Percentiles rank a stretch among this genome's conserved stretches.
Evolutionary conservation across 2,329 filamentous ascomycete genomes (phyloP).

Genomic region (Botrytis porri): DNA sequence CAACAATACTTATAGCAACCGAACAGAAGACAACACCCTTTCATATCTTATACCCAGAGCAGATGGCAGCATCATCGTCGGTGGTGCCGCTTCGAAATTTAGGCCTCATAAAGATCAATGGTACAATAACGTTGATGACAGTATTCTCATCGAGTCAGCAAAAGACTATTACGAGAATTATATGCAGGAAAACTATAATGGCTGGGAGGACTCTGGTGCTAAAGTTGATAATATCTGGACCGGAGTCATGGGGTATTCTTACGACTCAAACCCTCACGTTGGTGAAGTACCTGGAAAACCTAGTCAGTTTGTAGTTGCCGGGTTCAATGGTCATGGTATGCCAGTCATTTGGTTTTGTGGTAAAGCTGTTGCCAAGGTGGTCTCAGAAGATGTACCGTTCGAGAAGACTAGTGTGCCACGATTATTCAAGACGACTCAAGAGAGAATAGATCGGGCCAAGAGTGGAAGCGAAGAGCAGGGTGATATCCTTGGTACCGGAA

Average conservation of each 20-base stretch:
- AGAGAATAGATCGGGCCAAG: constrained; percentile 16
- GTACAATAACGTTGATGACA: constrained; percentile 48
- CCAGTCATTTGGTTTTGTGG: constrained; percentile 38
- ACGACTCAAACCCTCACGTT: constrained; percentile 11
- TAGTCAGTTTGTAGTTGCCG: constrained; percentile 15
- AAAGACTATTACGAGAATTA: constrained; percentile 46
- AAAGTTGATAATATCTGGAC: constrained; percentile 36
- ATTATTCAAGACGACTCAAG: constrained; percentile 35
- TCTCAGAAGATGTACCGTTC: constrained; percentile 36
- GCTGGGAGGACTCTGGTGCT: constrained; percentile 47
- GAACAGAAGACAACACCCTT: constrained; percentile 18
- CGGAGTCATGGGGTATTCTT: constrained; percentile 19
- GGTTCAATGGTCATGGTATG: constrained; percentile 22
- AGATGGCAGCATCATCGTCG: constrained; percentile 39
- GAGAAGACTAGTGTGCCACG: constrained; percentile 41
- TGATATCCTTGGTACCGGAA: constrained; percentile 9
- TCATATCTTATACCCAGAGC: constrained; percentile 35
- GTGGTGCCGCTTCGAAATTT: constrained; percentile 43
- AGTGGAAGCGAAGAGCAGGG: constrained; percentile 11
- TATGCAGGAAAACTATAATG: constrained; percentile 37
- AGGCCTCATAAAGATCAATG: constrained; percentile 38
- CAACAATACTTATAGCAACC: constrained; percentile 26
- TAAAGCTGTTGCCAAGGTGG: constrained; percentile 44
- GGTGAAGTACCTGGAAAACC: neutral
- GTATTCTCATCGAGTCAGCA: constrained; percentile 42